Base-by-base conservation (phyloP, 164 flowering plant genomes). In the Santalum album region DNA sequence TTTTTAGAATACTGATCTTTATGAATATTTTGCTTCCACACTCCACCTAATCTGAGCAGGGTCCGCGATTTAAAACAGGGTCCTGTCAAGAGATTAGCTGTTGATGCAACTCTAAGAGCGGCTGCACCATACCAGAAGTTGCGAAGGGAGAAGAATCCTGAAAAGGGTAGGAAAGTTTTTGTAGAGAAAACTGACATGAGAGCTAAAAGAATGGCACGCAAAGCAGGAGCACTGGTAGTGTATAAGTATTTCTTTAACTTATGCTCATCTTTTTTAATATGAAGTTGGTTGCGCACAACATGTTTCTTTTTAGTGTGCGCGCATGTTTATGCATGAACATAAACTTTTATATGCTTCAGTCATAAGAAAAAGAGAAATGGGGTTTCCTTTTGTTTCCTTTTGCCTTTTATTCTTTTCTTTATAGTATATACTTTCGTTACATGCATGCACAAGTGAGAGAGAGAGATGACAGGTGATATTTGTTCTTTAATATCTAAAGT, bases 61-160 rank as follows among this genome's bases (percentile, higher is more conserved):
- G 26, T 62, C 12, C 19, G 19, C 43, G 43, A n/a, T 62, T 54
- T 54, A 48, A 56, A 24, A 24, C 83, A 91, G 98, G 98, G 98
- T 54, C 98, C 96, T 58, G 82, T 91, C 22, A 91, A 72, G 69
- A 82, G 98, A 64, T 73, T 91, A 76, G 98, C 98, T 48, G 98
- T 91, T 62, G 98, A 91, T 81, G 98, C 98, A 57, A 91, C 98
- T 59, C 95, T 91, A 36, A 78, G 98, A 70, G 98, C 98, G 44
- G 98, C 98, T 74, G 98, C 98, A 50, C 98, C 98, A 64, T 91
- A 87, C 67, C 98, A 91, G 44, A 91, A 86, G 67, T 67, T 86
- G 65, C 79, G 98, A 20, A 80, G 82, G 69, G 91, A 79, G 69
- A 82, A 75, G 64, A 81, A 83, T 60, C 45, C 63, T 42, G 79